Conservation (phyloP, 345 rosid genomes). For the Atalantia buxifolia region DNA sequence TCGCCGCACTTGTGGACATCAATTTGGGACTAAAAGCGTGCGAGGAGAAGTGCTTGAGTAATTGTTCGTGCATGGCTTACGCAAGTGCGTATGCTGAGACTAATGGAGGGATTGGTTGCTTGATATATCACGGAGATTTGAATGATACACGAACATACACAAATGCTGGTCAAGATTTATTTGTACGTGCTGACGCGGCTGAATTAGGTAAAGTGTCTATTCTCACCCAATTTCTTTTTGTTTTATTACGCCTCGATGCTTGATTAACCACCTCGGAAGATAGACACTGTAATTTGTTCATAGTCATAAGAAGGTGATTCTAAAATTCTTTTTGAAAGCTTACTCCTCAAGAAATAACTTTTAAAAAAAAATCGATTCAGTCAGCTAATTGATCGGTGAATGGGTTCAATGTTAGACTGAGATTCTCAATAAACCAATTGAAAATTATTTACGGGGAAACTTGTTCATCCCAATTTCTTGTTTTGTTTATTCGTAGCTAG, state of each 20-base stretch:
- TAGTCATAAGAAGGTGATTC: not conserved
- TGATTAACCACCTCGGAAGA: not conserved
- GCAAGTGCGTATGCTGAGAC: conserved; percentile 43
- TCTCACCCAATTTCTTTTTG: not conserved
- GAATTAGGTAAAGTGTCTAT: conserved; percentile 40
- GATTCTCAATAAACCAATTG: not conserved
- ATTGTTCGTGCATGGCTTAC: conserved; percentile 62
- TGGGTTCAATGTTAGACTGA: not conserved
- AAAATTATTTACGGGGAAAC: not conserved
- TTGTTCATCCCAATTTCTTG: not conserved
- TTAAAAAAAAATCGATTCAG: not conserved
- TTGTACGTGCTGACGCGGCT: conserved; percentile 41
- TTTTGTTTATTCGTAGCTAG: not conserved
- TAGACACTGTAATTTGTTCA: not conserved
- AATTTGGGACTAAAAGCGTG: conserved; percentile 40
- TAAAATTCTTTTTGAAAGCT: not conserved
- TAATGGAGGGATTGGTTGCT: conserved; percentile 45
- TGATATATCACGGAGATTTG: conserved; percentile 49
- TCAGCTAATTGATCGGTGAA: not conserved
- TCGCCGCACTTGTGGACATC: conserved; percentile 30
- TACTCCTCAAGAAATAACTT: not conserved
- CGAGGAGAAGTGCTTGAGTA: conserved; percentile 30
- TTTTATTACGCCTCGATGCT: not conserved
- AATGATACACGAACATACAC: conserved; percentile 38
- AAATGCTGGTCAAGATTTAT: conserved; percentile 47